Evolutionary conservation across 345 rosid species (phyloP).

Genomic region (Anacardium occidentale): DNA sequence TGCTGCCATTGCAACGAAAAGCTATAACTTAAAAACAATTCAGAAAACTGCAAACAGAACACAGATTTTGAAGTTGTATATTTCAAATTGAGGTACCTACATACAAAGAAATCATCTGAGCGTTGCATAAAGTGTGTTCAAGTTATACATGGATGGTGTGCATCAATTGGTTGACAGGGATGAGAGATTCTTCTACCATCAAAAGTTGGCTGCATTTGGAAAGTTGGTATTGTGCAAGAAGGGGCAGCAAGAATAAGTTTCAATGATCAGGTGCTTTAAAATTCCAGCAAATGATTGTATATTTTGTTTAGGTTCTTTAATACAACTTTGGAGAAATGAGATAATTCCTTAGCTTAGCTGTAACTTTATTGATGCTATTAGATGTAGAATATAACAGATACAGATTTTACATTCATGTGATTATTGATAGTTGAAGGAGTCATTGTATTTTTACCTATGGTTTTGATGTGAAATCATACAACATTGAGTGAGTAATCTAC

Average conservation of each 20-base stretch:
- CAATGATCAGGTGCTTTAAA: too few species aligned
- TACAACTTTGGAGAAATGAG: not conserved
- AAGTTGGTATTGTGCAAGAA: too few species aligned
- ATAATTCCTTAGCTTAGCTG: too few species aligned
- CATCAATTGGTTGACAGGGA: not conserved
- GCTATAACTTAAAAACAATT: too few species aligned
- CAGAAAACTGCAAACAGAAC: too few species aligned
- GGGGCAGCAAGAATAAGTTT: too few species aligned
- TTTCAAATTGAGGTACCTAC: not conserved
- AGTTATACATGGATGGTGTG: not conserved
- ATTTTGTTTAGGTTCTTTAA: not conserved
- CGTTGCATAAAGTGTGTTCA: not conserved
- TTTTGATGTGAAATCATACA: too few species aligned
- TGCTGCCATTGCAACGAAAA: not conserved
- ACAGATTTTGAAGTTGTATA: not conserved
- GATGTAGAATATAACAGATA: not conserved
- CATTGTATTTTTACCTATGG: not conserved
- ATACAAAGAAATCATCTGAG: too few species aligned
- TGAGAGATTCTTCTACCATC: not conserved
- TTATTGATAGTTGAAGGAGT: not conserved
- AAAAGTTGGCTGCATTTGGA: too few species aligned
- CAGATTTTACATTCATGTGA: not conserved
- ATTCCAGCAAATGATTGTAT: not conserved
- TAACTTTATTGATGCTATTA: not conserved
- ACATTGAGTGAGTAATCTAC: too few species aligned